Conservation (phyloP, 2,329 filamentous ascomycete genomes). For the Fusarium avenaceum region DNA sequence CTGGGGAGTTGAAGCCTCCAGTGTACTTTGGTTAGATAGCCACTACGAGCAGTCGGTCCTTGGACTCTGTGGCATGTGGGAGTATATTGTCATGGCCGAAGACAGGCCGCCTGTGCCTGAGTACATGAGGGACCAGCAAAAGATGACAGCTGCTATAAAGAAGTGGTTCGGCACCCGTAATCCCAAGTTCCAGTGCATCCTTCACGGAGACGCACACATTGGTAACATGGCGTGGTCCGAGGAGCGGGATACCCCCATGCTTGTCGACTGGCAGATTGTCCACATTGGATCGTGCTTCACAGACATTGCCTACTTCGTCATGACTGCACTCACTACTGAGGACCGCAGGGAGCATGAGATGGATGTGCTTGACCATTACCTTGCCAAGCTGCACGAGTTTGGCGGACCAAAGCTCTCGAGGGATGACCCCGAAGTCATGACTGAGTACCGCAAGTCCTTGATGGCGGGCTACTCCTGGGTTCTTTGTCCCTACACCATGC, state of each 20-base stretch:
- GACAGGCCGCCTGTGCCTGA: conserved; percentile 3
- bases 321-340: conserved; percentile 7
- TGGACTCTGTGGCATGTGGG: conserved; percentile 14
- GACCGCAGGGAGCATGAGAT: conserved; percentile 21
- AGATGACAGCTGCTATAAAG: conserved; percentile 7
- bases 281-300: conserved; percentile 10
- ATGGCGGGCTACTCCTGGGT: conserved; percentile 10
- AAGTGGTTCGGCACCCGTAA: conserved; percentile 12
- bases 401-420: conserved; percentile 3
- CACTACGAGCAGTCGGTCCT: conserved; percentile 23
- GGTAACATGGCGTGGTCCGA: conserved; percentile 15
- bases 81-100: conserved; percentile 4
- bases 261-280: conserved; percentile 9
- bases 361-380: conserved; percentile 18
- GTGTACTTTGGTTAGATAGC: conserved; percentile 17
- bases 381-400: conserved; percentile 9
- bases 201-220: conserved; percentile 6
- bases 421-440: conserved; percentile 11
- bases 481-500: conserved; percentile 19
- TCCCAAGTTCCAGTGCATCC: conserved; percentile 8
- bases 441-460: conserved; percentile 4
- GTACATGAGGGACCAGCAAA: conserved; percentile 6
- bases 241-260: conserved; percentile 2
- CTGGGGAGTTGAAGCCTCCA: conserved; percentile 16
- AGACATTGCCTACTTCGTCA: conserved; percentile 10